Conservation (phyloP, 768 basidiomycete species). For the Pleurotus pulmonarius region DNA sequence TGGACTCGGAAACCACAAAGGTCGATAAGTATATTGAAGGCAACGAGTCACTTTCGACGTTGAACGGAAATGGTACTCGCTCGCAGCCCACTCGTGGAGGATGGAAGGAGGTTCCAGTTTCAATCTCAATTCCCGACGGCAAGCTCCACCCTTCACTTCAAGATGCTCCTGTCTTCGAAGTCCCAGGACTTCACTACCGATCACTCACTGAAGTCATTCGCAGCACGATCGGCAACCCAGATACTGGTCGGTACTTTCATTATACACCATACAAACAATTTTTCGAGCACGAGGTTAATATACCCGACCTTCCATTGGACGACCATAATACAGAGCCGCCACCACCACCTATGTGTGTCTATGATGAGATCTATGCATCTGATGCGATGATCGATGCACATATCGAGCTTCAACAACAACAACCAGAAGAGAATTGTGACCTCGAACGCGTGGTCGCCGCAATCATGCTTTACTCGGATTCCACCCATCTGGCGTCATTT, state of each 20-base stretch:
- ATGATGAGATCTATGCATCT: conserved; percentile 15
- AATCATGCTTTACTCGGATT: conserved; percentile 24
- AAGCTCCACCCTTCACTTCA: conserved; percentile 13
- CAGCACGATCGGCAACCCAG: conserved; percentile 4
- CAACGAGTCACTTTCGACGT: neutral
- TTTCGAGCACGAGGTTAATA: conserved; percentile 7
- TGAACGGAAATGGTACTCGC: neutral
- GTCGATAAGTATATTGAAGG: neutral
- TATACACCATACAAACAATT: conserved; percentile 15
- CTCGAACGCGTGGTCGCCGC: conserved; percentile 12
- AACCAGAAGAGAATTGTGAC: conserved; percentile 9
- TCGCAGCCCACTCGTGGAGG: neutral
- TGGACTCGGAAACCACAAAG: neutral
- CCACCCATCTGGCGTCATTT: conserved; percentile 24
- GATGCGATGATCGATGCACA: conserved; percentile 12
- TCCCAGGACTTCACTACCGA: conserved; percentile 19
- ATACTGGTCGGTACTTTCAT: conserved; percentile 11
- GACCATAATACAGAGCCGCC: neutral
- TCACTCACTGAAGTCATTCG: conserved; percentile 14
- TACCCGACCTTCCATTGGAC: neutral
- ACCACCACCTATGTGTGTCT: conserved; percentile 5
- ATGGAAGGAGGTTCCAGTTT: conserved; percentile 19
- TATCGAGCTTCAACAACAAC: neutral
- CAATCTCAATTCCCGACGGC: conserved; percentile 21
- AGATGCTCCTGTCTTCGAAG: conserved; percentile 11